Conservation (phyloP, 2,329 filamentous ascomycete genomes). For the Stemphylium beticola region DNA sequence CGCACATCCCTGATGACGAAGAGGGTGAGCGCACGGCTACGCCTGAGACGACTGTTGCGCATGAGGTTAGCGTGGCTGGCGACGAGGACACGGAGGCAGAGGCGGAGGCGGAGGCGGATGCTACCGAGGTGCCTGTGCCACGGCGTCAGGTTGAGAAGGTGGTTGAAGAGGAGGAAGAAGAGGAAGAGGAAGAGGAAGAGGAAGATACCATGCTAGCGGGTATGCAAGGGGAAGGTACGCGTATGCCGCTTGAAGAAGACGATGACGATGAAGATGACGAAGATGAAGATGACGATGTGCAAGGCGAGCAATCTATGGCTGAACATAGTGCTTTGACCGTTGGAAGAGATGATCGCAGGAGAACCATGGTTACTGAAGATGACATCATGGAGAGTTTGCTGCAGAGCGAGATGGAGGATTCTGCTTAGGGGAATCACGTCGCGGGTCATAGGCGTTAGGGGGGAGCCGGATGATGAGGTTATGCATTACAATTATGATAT, state of each 20-base stretch:
- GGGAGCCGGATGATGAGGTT: too few relatives aligned
- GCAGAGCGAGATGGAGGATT: constrained; percentile 18
- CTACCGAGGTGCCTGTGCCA: constrained; percentile 26
- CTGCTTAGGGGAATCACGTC: constrained; percentile 3
- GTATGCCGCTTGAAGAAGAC: constrained; percentile 40
- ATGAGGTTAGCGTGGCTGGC: constrained; percentile 12
- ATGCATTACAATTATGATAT: too few relatives aligned
- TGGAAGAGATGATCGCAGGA: constrained; percentile 9
- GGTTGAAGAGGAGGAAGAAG: constrained; percentile 19
- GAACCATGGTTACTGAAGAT: constrained; percentile 33
- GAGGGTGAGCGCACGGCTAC: constrained; percentile 13
- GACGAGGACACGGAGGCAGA: constrained; percentile 15
- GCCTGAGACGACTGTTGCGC: constrained; percentile 26
- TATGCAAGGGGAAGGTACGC: constrained; percentile 44
- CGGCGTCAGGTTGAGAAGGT: background rate
- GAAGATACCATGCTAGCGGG: constrained; percentile 44
- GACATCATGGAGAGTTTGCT: constrained; percentile 46
- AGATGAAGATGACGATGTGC: constrained; percentile 11
- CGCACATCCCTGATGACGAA: constrained; percentile 11
- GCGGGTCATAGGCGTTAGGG: too few relatives aligned
- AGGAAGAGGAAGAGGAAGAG: constrained; percentile 36
- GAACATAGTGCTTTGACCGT: constrained; percentile 13
- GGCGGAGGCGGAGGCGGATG: constrained; percentile 12
- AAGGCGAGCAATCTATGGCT: constrained; percentile 4
- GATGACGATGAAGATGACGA: constrained; percentile 32